phyloP scores from a whole-genome alignment of 768 basidiomycete species.

The Termitomyces sp. region DNA sequence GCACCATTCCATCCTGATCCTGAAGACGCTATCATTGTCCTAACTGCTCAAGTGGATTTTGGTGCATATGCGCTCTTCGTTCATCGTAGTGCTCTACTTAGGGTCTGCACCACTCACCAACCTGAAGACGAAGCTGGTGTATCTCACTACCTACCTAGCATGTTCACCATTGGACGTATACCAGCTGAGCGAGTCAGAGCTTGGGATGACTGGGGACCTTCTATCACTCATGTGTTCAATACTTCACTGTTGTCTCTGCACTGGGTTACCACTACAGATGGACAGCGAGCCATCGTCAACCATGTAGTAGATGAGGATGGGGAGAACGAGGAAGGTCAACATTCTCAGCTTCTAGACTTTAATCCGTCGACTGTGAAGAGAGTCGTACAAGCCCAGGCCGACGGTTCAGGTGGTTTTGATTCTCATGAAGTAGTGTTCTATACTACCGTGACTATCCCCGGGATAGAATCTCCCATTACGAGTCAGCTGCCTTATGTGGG shows the following conservation, averaged over 20 bases:
- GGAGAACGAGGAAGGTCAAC: neutral
- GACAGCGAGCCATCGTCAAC: slow-evolving; percentile 19
- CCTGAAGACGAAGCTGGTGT: slow-evolving; percentile 5
- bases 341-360: slow-evolving; percentile 10
- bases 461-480: slow-evolving; percentile 23
- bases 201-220: slow-evolving; percentile 22
- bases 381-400: neutral
- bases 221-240: slow-evolving; percentile 17
- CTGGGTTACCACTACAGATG: slow-evolving; percentile 24
- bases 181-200: slow-evolving; percentile 1
- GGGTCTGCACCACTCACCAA: neutral
- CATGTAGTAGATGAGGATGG: neutral
- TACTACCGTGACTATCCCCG: neutral
- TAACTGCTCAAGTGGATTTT: slow-evolving; percentile 1
- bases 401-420: neutral
- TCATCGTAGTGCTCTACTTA: slow-evolving; percentile 8
- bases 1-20: slow-evolving; percentile 8
- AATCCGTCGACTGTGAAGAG: slow-evolving; percentile 2
- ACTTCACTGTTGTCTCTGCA: slow-evolving; percentile 1
- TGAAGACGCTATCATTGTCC: slow-evolving; percentile 11
- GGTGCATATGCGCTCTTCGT: slow-evolving; percentile 9
- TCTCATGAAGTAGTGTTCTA: neutral
- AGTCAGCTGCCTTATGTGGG: slow-evolving; percentile 27
- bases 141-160: neutral
- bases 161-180: neutral